Conservation (phyloP, 139 green algal species). For the Tetradesmus obliquus region DNA sequence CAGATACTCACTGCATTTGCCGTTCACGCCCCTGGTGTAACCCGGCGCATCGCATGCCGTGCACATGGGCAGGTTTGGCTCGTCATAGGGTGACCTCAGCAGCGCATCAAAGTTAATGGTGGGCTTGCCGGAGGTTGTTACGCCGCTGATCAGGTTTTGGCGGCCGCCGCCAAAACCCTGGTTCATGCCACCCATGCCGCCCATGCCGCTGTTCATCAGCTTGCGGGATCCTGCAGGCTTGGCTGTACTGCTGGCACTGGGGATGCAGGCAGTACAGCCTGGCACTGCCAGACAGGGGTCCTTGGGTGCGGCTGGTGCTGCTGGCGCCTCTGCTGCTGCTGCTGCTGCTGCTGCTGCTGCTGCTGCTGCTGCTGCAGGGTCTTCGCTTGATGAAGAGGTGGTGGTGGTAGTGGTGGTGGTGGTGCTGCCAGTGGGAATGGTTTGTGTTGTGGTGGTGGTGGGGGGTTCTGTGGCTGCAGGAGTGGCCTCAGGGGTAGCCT, state of each 20-base stretch:
- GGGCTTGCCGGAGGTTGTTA: conserved; percentile 6
- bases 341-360: not conserved
- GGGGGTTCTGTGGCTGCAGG: not conserved
- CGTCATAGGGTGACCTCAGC: conserved; percentile 5
- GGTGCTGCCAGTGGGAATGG: not conserved
- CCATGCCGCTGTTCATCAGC: not conserved
- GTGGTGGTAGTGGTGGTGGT: not conserved
- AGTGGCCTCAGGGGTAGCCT: not conserved
- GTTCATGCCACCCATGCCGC: not conserved
- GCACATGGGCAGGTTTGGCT: not conserved
- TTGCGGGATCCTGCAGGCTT: conserved; percentile 6
- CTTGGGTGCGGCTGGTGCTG: not conserved
- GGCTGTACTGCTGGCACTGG: not conserved
- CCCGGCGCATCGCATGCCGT: not conserved
- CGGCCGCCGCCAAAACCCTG: not conserved
- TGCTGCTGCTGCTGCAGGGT: not conserved
- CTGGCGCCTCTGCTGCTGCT: not conserved
- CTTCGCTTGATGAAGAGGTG: not conserved
- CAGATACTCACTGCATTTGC: conserved; percentile 28
- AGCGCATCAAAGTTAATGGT: conserved; percentile 1
- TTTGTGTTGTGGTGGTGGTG: not conserved
- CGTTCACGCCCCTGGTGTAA: not conserved
- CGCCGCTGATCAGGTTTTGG: not conserved
- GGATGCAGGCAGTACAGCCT: conserved; percentile 17
- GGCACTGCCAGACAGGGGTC: conserved; percentile 15